Evolutionary conservation across 345 rosid species (phyloP).

Genomic region (Populus pruinosa): DNA sequence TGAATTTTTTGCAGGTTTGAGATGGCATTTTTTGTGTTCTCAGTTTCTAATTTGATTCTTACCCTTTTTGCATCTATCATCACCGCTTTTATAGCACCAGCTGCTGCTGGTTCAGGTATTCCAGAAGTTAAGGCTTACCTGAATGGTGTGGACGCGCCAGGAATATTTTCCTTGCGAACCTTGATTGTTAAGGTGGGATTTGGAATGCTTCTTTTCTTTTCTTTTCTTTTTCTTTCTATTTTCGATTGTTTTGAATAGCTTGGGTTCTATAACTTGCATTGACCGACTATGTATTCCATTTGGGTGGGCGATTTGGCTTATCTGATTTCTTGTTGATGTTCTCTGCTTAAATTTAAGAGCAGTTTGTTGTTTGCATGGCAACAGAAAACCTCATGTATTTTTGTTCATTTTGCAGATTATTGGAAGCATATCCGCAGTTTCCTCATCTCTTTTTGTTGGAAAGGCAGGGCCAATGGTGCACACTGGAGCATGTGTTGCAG

Average conservation of each 20-base stretch:
- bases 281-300: background rate
- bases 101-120: conserved; percentile 91
- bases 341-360: background rate
- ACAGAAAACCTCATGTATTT: background rate
- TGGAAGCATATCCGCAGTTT: conserved; percentile 84
- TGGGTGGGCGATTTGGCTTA: background rate
- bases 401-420: conserved; percentile 47
- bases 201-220: background rate
- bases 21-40: conserved; percentile 68
- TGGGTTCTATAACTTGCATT: background rate
- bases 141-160: conserved; percentile 93
- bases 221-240: background rate
- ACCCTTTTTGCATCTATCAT: conserved; percentile 62
- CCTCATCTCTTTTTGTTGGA: conserved; percentile 84
- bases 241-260: background rate
- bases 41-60: conserved; percentile 60
- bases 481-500: conserved; percentile 90
- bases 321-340: background rate
- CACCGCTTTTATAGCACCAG: conserved; percentile 71
- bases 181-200: conserved; percentile 62
- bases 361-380: background rate
- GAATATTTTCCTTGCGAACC: conserved; percentile 63
- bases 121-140: conserved; percentile 95
- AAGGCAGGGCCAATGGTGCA: conserved; percentile 98
- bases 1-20: conserved; percentile 41